Conservation (phyloP, 805 yeast genomes). For the Teunomyces pallodes region DNA sequence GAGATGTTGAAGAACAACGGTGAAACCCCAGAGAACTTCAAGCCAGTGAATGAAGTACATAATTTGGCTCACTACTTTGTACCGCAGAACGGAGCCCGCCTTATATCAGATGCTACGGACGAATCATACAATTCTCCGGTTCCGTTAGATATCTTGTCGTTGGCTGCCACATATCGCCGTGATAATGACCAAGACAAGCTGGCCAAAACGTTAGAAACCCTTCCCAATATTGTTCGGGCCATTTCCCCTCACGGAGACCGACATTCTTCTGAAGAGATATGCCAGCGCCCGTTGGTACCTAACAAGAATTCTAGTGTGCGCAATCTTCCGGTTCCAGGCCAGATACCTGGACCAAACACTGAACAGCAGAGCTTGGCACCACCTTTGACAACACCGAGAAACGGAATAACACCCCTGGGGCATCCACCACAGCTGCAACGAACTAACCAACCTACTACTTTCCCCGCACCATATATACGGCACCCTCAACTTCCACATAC, state of each 20-base stretch:
- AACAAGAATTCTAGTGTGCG: neutral
- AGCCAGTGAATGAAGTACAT: constrained; percentile 12
- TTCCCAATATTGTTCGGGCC: neutral
- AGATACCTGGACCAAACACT: neutral
- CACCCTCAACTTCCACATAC: neutral
- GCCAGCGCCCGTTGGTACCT: neutral
- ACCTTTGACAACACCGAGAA: neutral
- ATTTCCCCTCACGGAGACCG: neutral
- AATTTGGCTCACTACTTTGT: constrained; percentile 1
- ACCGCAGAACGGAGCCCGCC: neutral
- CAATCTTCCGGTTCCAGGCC: neutral
- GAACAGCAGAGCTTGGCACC: neutral
- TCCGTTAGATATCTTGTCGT: constrained; percentile 38
- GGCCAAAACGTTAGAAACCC: neutral
- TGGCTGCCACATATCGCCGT: constrained; percentile 39
- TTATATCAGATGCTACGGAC: neutral
- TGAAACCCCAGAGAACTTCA: constrained; percentile 11
- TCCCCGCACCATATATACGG: neutral
- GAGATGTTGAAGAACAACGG: constrained; percentile 25
- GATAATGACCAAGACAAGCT: constrained; percentile 13
- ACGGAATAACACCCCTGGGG: neutral
- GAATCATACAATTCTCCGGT: constrained; percentile 17
- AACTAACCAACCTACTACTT: neutral
- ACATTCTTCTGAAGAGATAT: neutral
- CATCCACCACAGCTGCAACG: neutral